A percentile compares a stretch with the other conserved stretches of the same genome.
Conservation (phyloP, 2,329 filamentous ascomycete genomes). For the Apiospora rasikravindrae region DNA sequence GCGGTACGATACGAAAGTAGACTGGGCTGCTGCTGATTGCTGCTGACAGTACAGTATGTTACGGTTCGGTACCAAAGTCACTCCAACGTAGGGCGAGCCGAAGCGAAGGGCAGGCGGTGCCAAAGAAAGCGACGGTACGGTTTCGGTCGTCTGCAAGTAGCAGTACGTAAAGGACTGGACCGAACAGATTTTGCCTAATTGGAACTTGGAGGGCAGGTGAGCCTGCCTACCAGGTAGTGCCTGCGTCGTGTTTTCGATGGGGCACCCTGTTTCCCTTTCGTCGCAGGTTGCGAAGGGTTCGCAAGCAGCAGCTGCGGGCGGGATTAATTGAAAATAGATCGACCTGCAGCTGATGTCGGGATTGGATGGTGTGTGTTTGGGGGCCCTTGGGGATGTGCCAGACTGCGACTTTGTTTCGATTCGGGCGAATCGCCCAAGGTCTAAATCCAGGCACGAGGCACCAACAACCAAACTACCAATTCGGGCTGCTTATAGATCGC, state of each 20-base stretch:
- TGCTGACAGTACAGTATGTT: neutral
- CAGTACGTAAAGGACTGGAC: neutral
- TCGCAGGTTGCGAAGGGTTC: constrained; percentile 1
- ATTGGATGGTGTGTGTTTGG: neutral
- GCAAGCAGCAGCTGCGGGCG: neutral
- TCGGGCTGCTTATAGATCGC: constrained; percentile 5
- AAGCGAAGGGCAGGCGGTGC: constrained; percentile 2
- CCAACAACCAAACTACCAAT: neutral
- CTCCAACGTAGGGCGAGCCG: neutral
- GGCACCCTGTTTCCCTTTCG: constrained; percentile 6
- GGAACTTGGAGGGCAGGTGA: constrained; percentile 5
- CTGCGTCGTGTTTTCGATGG: neutral
- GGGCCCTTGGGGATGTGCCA: neutral
- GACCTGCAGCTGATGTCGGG: constrained; percentile 3
- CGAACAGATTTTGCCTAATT: constrained; percentile 7
- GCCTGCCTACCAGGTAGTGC: neutral
- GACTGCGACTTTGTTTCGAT: constrained; percentile 16
- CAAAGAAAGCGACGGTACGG: neutral
- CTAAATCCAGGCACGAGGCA: neutral
- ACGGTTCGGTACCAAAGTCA: neutral
- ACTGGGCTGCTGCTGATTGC: neutral
- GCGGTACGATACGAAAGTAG: neutral
- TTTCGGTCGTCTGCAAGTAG: constrained; percentile 3
- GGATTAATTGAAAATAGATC: constrained; percentile 17
- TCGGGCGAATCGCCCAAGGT: neutral